These are phyloP conservation scores for Globisporangium cylindrosporum DNA, from an alignment of 352 stramenopile genomes.

Conservation along the genomic window DNA sequence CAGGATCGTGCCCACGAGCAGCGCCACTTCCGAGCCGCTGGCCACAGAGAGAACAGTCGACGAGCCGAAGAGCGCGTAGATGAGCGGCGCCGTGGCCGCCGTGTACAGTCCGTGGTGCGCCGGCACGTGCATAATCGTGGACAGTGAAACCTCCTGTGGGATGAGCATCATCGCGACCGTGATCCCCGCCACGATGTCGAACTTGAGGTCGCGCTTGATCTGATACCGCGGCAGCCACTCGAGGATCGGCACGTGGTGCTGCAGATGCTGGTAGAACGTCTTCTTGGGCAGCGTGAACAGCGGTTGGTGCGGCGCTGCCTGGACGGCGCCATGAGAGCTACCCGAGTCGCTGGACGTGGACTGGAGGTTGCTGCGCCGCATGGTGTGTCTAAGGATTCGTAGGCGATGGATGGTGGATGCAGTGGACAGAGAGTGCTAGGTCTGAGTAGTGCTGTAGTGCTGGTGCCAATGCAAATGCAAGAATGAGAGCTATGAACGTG, in stretches of 20 bases:
- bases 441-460: neutral
- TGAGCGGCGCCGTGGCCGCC: slow-evolving; percentile 72
- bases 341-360: slow-evolving; percentile 8
- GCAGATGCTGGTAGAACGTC: slow-evolving; percentile 9
- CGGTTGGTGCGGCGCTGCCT: neutral
- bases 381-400: neutral
- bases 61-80: slow-evolving; percentile 84
- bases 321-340: neutral
- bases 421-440: neutral
- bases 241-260: slow-evolving; percentile 42
- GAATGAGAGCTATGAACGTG: neutral
- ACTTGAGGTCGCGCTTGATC: slow-evolving; percentile 45
- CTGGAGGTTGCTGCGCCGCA: slow-evolving; percentile 8
- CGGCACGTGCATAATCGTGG: slow-evolving; percentile 83
- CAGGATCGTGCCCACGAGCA: slow-evolving; percentile 51
- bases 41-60: slow-evolving; percentile 83
- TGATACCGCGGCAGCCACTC: slow-evolving; percentile 58
- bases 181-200: slow-evolving; percentile 46
- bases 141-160: slow-evolving; percentile 86
- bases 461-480: neutral
- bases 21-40: slow-evolving; percentile 58
- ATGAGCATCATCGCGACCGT: slow-evolving; percentile 87
- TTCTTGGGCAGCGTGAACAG: slow-evolving; percentile 5
- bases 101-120: slow-evolving; percentile 89
- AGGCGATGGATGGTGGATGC: neutral